phyloP scores from a whole-genome alignment of 1,284 basidiomycete genomes.

The Peniophora sp. region DNA sequence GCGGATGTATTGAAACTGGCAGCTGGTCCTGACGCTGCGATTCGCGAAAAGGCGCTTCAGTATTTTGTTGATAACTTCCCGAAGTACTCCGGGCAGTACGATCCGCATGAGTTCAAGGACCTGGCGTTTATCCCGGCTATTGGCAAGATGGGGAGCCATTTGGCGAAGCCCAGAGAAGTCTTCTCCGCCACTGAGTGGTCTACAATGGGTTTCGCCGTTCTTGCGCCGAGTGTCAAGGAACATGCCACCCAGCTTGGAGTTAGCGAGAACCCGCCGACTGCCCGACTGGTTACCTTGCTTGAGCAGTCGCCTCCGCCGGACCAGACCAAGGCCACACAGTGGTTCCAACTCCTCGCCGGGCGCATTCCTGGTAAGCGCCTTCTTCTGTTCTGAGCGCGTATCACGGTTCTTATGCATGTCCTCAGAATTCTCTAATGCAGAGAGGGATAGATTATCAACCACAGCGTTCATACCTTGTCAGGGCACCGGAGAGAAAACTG shows the following conservation, averaged over 20 bases:
- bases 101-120: constrained; percentile 41
- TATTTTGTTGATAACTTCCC: constrained; percentile 74
- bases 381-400: not conserved
- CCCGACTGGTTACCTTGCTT: constrained; percentile 58
- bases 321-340: constrained; percentile 45
- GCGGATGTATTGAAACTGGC: constrained; percentile 63
- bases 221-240: constrained; percentile 50
- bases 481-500: constrained; percentile 16
- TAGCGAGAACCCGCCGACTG: constrained; percentile 64
- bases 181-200: constrained; percentile 69
- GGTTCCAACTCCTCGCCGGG: constrained; percentile 76
- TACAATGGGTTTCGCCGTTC: constrained; percentile 68
- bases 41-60: constrained; percentile 54
- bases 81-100: constrained; percentile 56
- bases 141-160: constrained; percentile 36
- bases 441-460: constrained; percentile 41
- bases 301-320: constrained; percentile 56
- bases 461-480: constrained; percentile 48
- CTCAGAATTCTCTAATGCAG: constrained; percentile 9
- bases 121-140: constrained; percentile 80
- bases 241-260: constrained; percentile 71
- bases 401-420: not conserved
- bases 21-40: constrained; percentile 37
- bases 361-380: constrained; percentile 53
- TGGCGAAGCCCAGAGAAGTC: constrained; percentile 68